These are phyloP conservation scores for Rhamnella rubrinervis DNA, from an alignment of 331 rosid genomes.

Conservation along the genomic window DNA sequence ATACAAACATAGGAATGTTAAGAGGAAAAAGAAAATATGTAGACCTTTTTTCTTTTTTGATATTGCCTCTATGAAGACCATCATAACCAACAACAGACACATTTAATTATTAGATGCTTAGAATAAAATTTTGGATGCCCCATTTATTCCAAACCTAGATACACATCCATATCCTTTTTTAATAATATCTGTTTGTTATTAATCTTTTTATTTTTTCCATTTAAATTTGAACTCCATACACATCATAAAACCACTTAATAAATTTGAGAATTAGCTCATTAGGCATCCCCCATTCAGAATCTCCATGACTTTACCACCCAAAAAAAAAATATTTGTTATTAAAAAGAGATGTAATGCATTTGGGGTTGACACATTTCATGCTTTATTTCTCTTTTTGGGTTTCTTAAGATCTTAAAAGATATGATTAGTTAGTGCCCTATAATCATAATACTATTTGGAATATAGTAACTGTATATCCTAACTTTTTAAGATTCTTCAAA, in stretches of 20 bases:
- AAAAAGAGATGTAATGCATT: not conserved
- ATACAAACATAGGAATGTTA: conserved; percentile 17
- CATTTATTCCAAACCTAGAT: conserved; percentile 3
- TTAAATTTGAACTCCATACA: not conserved
- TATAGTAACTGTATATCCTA: conserved; percentile 21
- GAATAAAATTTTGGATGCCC: conserved; percentile 12
- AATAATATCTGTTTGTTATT: not conserved
- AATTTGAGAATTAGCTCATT: not conserved
- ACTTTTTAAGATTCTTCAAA: not conserved
- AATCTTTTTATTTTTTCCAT: not conserved
- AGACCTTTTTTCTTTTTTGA: conserved; percentile 5
- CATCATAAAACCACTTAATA: conserved; percentile 11
- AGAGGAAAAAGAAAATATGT: not conserved
- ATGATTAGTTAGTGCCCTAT: conserved; percentile 29
- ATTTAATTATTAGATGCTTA: conserved; percentile 15
- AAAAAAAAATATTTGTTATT: conserved; percentile 2
- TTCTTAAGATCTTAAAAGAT: conserved; percentile 38
- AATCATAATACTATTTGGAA: conserved; percentile 19
- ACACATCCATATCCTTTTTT: not conserved
- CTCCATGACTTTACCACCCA: conserved; percentile 3
- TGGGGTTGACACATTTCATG: not conserved
- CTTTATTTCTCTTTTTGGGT: conserved; percentile 16
- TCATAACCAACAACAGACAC: conserved; percentile 20
- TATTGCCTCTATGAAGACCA: conserved; percentile 31
- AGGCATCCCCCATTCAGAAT: conserved; percentile 1